Conservation (phyloP, 2,329 filamentous ascomycete genomes). For the Talaromyces sp. region DNA sequence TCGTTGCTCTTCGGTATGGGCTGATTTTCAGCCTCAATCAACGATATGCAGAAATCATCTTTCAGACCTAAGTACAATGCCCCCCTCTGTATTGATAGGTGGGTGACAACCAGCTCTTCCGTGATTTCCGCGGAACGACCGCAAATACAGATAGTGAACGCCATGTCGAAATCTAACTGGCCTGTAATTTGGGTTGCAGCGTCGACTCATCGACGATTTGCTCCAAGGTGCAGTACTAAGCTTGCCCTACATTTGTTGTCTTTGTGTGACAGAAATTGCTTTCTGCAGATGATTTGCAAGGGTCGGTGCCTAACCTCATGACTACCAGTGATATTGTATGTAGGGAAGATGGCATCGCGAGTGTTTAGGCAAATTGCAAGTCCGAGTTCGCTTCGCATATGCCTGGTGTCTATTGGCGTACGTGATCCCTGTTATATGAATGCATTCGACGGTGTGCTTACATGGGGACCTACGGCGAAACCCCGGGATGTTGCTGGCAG, state of each 20-base stretch:
- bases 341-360: neutral
- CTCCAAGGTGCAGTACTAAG: neutral
- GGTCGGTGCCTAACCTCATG: neutral
- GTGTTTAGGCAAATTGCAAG: neutral
- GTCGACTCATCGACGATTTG: neutral
- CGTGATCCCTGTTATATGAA: neutral
- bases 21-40: neutral
- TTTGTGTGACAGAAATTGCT: neutral
- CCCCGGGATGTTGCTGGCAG: neutral
- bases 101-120: conserved; percentile 13
- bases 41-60: neutral
- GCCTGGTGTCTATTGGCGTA: neutral
- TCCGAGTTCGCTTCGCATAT: neutral
- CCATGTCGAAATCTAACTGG: neutral
- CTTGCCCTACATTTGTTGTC: neutral
- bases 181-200: neutral
- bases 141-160: conserved; percentile 14
- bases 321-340: neutral
- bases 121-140: conserved; percentile 14
- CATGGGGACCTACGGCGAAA: neutral
- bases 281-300: neutral
- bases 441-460: neutral
- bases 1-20: neutral
- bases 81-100: neutral
- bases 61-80: neutral